Evolutionary conservation across 176 grass and related monocot genomes (phyloP), one percentile per base, ranked within the genome.

Genomic region (Eragrostis nindensis): DNA sequence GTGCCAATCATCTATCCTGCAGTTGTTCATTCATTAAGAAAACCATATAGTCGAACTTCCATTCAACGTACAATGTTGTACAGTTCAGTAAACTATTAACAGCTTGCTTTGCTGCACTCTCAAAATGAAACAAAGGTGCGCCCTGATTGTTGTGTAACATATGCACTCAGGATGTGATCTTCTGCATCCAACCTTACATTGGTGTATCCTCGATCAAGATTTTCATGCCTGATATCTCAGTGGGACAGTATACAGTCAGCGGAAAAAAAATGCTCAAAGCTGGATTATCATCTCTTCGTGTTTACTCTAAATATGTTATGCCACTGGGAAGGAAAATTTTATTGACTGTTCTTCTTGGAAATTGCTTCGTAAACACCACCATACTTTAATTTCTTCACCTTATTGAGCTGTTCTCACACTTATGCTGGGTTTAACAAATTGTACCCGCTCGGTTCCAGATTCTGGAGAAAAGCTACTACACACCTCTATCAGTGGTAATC

Each of bases 381-480:
- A 44, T 55, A 41, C 16, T 36, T n/a, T 66, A 73, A 11, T 57
- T 76, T 39, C 32, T 64, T 36, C 19, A 3, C 11, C 1, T 11
- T 16, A 55, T 55, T 40, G 22, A 8, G 48, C 24, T 72, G 14
- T 73, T 73, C 70, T 75, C 42, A 57, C 22, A 45, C 54, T 45
- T 16, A 55, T 71, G 17, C 44, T 15, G 17, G 44, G 29, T 76
- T 70, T 80, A 27, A 53, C 66, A 53, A 72, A 54, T 26, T 54
- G 46, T 62, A 7, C 66, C 17, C 40, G 38, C 3, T 8, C 0
- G 19, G 13, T 70, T 74, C 40, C 85, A 97, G 94, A 97, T 94
- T 80, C 50, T 97, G 70, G 94, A 97, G 18, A 94, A 83, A 89
- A 84, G 72, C 3, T 89, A 97, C 57, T 92, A n/a, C n/a, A 85